Base-by-base conservation (phyloP, 106 monocot species). In the Dendrobium officinale region DNA sequence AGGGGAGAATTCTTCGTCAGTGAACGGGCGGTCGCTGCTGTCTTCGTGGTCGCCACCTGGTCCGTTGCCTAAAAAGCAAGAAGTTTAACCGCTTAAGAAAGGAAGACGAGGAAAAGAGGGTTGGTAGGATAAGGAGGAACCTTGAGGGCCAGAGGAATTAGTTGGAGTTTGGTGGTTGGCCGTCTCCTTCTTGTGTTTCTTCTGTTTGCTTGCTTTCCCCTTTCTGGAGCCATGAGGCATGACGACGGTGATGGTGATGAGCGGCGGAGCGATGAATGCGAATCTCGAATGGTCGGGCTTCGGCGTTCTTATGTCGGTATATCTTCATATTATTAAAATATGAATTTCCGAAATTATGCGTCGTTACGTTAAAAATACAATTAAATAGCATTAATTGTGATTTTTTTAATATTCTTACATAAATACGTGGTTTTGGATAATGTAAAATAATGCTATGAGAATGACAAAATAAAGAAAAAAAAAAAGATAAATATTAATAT, bases 221-320 rank as follows among this genome's bases (percentile, higher is more conserved):
- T 77, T 61, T 81, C 77, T 85, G 15, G 81, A 11, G 16, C 85
- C 66, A 4, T 77, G 72, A 16, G 85, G 81, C 85, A 85, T 85
- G 80, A 56, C 55, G 13, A 77, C 20, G 42, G 42, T 43, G 74
- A 73, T 2, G 33, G 73, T 0, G 73, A 19, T 19, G 5, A 11
- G 74, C 74, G 43, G 70, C 70, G 15, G 70, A 37, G 70, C 9
- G 70, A 33, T 7, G 6, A 27, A 16, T 16, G 37, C 4, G 33
- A 70, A 31, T 51, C 51, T 51, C 10, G 10, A 51, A 15, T 10
- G 51, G 51, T 13, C 51, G 51, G 13, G 51, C 51, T 51, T 51
- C 51, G 13, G 51, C 3, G 51, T 16, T 15, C 11, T 51, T 51
- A 1, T 10, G 51, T 13, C 51, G 51, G 51, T 51, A 3, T 10